Evolutionary conservation across 1,284 basidiomycete species (phyloP).

Genomic region (Inonotus hispidus): DNA sequence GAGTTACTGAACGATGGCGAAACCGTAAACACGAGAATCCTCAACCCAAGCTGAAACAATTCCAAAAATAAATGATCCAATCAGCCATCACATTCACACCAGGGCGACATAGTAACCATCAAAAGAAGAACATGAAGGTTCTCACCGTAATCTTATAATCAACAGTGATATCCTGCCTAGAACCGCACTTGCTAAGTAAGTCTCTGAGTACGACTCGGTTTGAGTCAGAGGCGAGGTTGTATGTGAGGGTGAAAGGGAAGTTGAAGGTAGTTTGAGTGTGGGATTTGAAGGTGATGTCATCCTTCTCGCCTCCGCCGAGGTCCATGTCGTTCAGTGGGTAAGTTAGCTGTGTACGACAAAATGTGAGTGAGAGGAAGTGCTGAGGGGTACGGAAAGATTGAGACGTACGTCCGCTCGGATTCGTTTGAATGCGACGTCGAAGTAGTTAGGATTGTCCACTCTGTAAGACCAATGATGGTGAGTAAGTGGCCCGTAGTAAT

Average conservation of each 20-base stretch:
- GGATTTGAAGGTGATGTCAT: slow-evolving; percentile 59
- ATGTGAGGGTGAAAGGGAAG: slow-evolving; percentile 77
- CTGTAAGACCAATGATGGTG: slow-evolving; percentile 33
- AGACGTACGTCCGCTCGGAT: slow-evolving; percentile 57
- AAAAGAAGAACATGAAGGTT: background rate
- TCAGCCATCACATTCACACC: background rate
- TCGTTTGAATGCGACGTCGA: slow-evolving; percentile 64
- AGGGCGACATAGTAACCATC: slow-evolving; percentile 19
- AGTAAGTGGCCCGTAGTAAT: background rate
- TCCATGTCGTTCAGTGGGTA: slow-evolving; percentile 70
- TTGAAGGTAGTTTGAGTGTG: slow-evolving; percentile 68
- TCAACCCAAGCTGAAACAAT: slow-evolving; percentile 49
- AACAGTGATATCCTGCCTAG: slow-evolving; percentile 52
- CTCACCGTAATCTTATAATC: slow-evolving; percentile 65
- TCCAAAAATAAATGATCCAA: background rate
- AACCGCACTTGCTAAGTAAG: slow-evolving; percentile 63
- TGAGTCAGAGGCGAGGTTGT: slow-evolving; percentile 59
- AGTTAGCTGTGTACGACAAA: slow-evolving; percentile 41
- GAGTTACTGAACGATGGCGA: slow-evolving; percentile 63
- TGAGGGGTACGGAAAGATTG: background rate
- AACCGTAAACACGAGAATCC: slow-evolving; percentile 62
- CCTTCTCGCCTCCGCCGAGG: slow-evolving; percentile 63
- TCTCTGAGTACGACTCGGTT: slow-evolving; percentile 57
- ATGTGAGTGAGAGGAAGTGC: no score
- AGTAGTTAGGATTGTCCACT: slow-evolving; percentile 85